Percentiles rank a stretch among this genome's conserved stretches.
Evolutionary conservation across 768 basidiomycete species (phyloP).

Genomic region (Leccinum longicurvipes): DNA sequence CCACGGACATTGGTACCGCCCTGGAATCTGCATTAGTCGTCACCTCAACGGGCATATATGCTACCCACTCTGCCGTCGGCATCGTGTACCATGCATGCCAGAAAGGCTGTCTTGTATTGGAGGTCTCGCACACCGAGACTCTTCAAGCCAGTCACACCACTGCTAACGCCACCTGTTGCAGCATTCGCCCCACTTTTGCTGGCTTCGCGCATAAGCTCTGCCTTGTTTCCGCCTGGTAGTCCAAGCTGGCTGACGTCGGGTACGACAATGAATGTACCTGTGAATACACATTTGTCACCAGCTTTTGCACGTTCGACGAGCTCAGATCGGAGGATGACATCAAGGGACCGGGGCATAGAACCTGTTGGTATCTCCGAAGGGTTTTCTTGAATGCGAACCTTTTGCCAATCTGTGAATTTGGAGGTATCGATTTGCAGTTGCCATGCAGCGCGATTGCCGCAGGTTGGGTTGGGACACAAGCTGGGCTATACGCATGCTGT

Average conservation of each 20-base stretch:
- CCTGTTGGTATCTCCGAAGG: slow-evolving; percentile 98
- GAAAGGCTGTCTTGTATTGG: slow-evolving; percentile 97
- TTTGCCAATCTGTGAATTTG: slow-evolving; percentile 99
- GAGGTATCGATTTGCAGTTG: slow-evolving; percentile 93
- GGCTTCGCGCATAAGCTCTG: slow-evolving; percentile 86
- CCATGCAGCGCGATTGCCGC: slow-evolving; percentile 88
- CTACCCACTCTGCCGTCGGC: slow-evolving; percentile 78
- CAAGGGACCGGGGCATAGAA: slow-evolving; percentile 95
- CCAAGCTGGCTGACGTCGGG: slow-evolving; percentile 97
- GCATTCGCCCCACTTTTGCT: slow-evolving; percentile 58
- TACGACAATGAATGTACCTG: slow-evolving; percentile 96
- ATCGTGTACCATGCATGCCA: slow-evolving; percentile 96
- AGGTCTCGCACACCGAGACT: slow-evolving; percentile 91
- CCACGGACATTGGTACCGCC: slow-evolving; percentile 85
- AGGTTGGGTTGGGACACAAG: slow-evolving; percentile 91
- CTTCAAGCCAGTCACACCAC: slow-evolving; percentile 92
- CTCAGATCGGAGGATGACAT: slow-evolving; percentile 92
- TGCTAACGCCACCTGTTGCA: slow-evolving; percentile 60
- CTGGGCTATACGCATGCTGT: slow-evolving; percentile 56
- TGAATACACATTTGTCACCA: slow-evolving; percentile 97
- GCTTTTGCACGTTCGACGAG: slow-evolving; percentile 99
- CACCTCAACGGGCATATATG: background rate
- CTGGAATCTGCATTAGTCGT: slow-evolving; percentile 36
- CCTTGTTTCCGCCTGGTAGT: slow-evolving; percentile 88
- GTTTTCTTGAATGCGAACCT: slow-evolving; percentile 98